A percentile compares a stretch with the other conserved stretches of the same genome.
Evolutionary conservation across 73 alveolate genomes (phyloP).

Genomic region (Urostyla sp.): DNA sequence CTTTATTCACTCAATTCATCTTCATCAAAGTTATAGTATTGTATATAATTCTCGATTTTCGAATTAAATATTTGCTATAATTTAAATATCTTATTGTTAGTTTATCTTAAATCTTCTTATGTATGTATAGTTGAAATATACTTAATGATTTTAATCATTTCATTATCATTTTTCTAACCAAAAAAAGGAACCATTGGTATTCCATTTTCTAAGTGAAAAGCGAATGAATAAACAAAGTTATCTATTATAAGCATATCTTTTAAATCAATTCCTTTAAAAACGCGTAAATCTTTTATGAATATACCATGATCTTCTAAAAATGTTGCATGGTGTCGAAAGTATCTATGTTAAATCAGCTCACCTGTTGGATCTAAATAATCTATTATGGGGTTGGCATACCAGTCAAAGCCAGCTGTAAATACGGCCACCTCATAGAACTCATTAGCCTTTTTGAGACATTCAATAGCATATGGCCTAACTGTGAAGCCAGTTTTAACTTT

Average conservation of each 20-base stretch:
- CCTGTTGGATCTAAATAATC: slow-evolving; percentile 78
- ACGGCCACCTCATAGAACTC: slow-evolving; percentile 75
- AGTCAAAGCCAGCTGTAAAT: slow-evolving; percentile 80
- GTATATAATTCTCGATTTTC: slow-evolving; percentile 9
- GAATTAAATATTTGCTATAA: background rate
- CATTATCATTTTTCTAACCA: slow-evolving; percentile 70
- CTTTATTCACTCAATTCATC: background rate
- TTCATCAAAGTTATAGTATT: slow-evolving; percentile 38
- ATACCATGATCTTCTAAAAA: slow-evolving; percentile 59
- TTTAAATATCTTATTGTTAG: slow-evolving; percentile 2
- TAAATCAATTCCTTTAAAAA: slow-evolving; percentile 55
- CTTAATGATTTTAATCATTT: slow-evolving; percentile 58
- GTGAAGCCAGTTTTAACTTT: slow-evolving; percentile 54
- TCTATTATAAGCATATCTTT: slow-evolving; percentile 68
- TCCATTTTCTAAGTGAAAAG: slow-evolving; percentile 73
- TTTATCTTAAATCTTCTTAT: background rate
- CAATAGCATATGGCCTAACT: slow-evolving; percentile 69
- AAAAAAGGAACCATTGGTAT: slow-evolving; percentile 76
- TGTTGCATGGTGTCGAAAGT: slow-evolving; percentile 72
- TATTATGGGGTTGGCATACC: slow-evolving; percentile 80
- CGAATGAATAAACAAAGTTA: slow-evolving; percentile 72
- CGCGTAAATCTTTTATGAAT: slow-evolving; percentile 66
- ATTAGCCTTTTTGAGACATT: slow-evolving; percentile 75
- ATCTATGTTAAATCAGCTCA: slow-evolving; percentile 76
- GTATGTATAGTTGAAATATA: slow-evolving; percentile 2